Percentiles rank a stretch among this genome's conserved stretches.
Conservation (phyloP, 2,329 filamentous ascomycete genomes). For the Microsporum canis region DNA sequence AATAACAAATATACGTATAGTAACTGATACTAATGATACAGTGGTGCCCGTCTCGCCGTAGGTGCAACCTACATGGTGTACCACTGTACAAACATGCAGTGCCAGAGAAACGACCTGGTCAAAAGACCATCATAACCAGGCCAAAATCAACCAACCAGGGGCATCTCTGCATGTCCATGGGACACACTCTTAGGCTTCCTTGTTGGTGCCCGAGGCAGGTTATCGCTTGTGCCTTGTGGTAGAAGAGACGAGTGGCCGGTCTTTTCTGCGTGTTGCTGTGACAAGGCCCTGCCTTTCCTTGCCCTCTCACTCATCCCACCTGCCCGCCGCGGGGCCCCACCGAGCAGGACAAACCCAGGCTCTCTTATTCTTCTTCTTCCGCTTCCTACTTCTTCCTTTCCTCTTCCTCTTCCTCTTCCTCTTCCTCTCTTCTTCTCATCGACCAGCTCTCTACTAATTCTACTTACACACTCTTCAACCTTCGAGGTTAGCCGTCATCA, state of each 20-base stretch:
- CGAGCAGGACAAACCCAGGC: neutral
- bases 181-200: neutral
- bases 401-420: neutral
- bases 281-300: neutral
- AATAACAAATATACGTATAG: too few species aligned
- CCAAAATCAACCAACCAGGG: neutral
- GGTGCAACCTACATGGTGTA: neutral
- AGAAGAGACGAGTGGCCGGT: neutral
- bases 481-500: constrained; percentile 5
- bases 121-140: neutral
- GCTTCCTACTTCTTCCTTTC: neutral
- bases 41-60: too few species aligned
- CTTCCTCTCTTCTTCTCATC: neutral
- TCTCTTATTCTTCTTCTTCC: neutral
- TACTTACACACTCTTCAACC: neutral
- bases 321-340: neutral
- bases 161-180: neutral
- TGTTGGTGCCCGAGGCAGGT: neutral
- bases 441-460: neutral
- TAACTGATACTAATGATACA: too few species aligned
- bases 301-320: neutral
- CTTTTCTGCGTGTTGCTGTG: neutral
- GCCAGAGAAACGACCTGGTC: neutral
- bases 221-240: neutral
- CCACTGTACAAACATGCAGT: neutral